Base-by-base conservation (phyloP, 2,329 filamentous ascomycete species). In the Chrysoporthe deuterocubensis region DNA sequence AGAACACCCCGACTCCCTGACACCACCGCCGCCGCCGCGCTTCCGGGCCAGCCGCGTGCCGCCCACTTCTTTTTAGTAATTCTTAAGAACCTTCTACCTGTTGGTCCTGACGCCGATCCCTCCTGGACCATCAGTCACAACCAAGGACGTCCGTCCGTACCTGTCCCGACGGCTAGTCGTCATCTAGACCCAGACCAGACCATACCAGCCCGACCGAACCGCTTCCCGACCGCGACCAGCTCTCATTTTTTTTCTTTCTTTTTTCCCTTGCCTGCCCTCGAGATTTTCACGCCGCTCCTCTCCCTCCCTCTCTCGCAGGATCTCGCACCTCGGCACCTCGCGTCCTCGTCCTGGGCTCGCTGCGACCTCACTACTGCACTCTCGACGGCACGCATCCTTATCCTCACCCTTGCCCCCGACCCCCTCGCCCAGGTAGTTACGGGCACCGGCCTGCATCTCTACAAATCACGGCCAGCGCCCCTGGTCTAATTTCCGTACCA, bases 401-500 rank as follows among this genome's bases (percentile, higher is more conserved):
- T 58, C 34, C 56, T 42, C 18, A 58, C 21, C 56, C 37, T 42
- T 37, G 26, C 32, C 37, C 8, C 54, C 13, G 11, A 57, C 32
- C 54, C 54, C 32, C 32, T 21, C 54, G 14, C 32, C 32, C 54
- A 32, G 34, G 37, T 13, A 40, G 57, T 26, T 21, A 26, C 57
- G 34, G 37, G 57, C 21, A 14, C 44, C 57, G 18, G 16, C 59
- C 43, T 61, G 59, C 59, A 61, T 42, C 43, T 61, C 48, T 57
- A 46, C 59, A 61, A 61, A 61, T 48, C 59, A 46, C 43, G 59
- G 42, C n/a, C 59, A 16, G 6, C 42, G 59, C 59, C 59, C 59
- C 59, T 61, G 21, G 59, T 46, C 42, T 61, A 61, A 46, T 61
- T 61, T 61, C 59, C 59, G 42, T 61, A 32, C 42, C 59, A 26